Evolutionary conservation across 2,329 filamentous ascomycete species (phyloP).

Genomic region (Penicillium sp.): DNA sequence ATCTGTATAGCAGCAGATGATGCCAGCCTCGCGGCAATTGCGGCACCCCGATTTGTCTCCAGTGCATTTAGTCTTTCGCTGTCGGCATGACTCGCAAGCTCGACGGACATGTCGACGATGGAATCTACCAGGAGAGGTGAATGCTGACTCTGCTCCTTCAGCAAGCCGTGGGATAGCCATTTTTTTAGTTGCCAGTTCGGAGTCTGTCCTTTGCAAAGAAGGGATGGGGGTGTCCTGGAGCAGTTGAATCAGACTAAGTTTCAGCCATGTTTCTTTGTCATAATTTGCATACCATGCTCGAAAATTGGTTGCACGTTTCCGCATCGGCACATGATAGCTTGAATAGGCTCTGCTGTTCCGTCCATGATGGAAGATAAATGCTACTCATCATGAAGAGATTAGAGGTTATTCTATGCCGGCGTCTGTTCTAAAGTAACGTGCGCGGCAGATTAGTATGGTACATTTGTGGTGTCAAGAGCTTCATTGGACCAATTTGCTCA

Average conservation of each 20-base stretch:
- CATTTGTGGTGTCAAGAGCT: neutral
- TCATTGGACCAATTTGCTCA: neutral
- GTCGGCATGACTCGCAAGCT: conserved; percentile 48
- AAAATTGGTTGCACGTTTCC: conserved; percentile 30
- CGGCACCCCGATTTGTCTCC: conserved; percentile 46
- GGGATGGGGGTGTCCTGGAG: conserved; percentile 26
- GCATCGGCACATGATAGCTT: conserved; percentile 32
- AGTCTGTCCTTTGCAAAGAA: conserved; percentile 23
- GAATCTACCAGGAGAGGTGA: conserved; percentile 34
- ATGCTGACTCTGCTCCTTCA: conserved; percentile 34
- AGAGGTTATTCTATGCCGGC: neutral
- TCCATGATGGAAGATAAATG: conserved; percentile 30
- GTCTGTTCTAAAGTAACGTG: neutral
- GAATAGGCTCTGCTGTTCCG: conserved; percentile 32
- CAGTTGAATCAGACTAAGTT: conserved; percentile 8
- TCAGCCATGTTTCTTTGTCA: neutral
- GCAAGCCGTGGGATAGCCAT: conserved; percentile 40
- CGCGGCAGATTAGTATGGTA: neutral
- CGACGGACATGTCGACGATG: conserved; percentile 39
- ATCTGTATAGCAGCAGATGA: conserved; percentile 47
- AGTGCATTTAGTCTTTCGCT: conserved; percentile 48
- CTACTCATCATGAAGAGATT: conserved; percentile 26
- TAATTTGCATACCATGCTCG: conserved; percentile 26
- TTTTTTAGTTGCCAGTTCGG: conserved; percentile 27
- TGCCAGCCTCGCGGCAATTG: conserved; percentile 46